A percentile compares a stretch with the other conserved stretches of the same genome.
Evolutionary conservation across 306 rosid genomes (phyloP).

Genomic region (Begonia masoniana): DNA sequence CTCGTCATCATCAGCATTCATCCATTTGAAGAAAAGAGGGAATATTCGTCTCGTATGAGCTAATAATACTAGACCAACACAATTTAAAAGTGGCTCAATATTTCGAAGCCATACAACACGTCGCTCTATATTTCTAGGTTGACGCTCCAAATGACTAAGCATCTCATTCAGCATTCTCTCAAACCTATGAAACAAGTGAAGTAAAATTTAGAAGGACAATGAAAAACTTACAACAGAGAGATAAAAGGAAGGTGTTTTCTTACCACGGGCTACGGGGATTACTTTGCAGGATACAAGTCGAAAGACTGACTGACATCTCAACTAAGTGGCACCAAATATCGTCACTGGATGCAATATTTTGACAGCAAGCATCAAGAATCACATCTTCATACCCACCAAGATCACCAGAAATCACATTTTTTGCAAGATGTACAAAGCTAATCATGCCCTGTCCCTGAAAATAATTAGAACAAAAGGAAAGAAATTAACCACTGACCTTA

Average conservation of each 20-base stretch:
- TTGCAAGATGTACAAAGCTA: conserved; percentile 45
- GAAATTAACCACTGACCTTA: conserved; percentile 1
- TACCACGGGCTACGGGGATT: conserved; percentile 93
- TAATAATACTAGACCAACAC: conserved; percentile 58
- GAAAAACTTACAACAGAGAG: conserved; percentile 4
- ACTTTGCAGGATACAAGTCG: conserved; percentile 44
- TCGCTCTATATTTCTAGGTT: conserved; percentile 76
- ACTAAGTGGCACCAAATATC: conserved; percentile 74
- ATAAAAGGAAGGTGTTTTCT: conserved; percentile 6
- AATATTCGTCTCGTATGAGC: conserved; percentile 83
- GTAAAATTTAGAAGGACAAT: background rate
- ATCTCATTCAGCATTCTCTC: conserved; percentile 78
- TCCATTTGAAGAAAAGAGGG: conserved; percentile 85
- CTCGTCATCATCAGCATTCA: conserved; percentile 76
- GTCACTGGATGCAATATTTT: conserved; percentile 64
- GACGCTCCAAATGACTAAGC: conserved; percentile 93
- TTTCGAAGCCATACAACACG: conserved; percentile 76
- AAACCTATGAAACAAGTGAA: conserved; percentile 32
- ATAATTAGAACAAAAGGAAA: background rate
- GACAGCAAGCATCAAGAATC: conserved; percentile 95
- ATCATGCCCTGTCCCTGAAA: conserved; percentile 84
- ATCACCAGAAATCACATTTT: conserved; percentile 49
- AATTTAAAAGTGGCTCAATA: conserved; percentile 40
- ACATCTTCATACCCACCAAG: conserved; percentile 61
- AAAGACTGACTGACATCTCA: conserved; percentile 62